Evolutionary conservation across 75 land plant species (phyloP), one percentile per base, ranked within the genome.

Genomic region (Cunninghamia lanceolata): DNA sequence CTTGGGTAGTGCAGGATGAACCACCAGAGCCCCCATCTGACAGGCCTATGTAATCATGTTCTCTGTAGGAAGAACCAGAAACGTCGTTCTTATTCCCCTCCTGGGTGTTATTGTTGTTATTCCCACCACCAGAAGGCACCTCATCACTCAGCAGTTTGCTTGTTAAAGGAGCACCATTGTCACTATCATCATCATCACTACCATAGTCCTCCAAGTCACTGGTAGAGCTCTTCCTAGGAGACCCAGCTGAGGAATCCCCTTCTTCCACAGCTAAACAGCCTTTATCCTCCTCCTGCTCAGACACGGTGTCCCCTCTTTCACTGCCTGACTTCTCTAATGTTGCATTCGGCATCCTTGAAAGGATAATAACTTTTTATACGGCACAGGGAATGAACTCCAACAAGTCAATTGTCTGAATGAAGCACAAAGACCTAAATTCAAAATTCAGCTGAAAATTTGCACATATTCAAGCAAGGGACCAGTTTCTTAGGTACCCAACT

Each of bases 41-140:
- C 9, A 80, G 82, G 52, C 82, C 82, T 80, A 80, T 80, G 82
- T 80, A 80, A 43, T 80, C 82, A 80, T 80, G 82, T 43, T 80
- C 82, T 80, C 82, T 80, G 47, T 45, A 43, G 14, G 82, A 40
- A 42, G 82, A 80, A 77, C 80, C 80, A 39, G 28, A 39, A 28
- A 43, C 50, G 13, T 80, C 46, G 9, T 42, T 80, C 32, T 43
- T 80, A 11, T 45, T 80, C 3, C 82, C 32, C 45, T 80, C 82
- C 28, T 45, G 82, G 36, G 38, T 34, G 82, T 45, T 45, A 47
- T n/a, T 80, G 80, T 25, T 77, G 1, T 52, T 52, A 80, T 43
- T 80, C 82, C 82, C 82, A 80, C 45, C 82, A 80, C 45, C 82
- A 80, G 82, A 80, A 45, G 82, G 82, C 4, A n/a, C 82, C 13